These are phyloP conservation scores for Rhodotorula kratochvilovae DNA, from an alignment of 768 basidiomycete genomes.

Conservation along the genomic window DNA sequence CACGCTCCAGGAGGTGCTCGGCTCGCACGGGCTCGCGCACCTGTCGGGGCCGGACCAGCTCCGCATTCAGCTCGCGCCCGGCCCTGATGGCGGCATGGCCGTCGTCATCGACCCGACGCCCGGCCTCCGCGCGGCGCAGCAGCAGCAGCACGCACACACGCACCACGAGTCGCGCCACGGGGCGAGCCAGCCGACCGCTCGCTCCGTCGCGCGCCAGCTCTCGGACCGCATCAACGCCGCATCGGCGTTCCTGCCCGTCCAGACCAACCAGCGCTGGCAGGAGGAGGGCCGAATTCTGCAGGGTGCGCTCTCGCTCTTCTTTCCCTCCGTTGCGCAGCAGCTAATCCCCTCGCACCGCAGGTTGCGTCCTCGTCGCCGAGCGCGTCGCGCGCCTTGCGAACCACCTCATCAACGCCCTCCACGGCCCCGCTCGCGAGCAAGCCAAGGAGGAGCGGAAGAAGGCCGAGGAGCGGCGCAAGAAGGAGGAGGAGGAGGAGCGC, in stretches of 20 bases:
- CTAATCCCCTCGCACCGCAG: constrained; percentile 1
- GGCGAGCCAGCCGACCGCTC: neutral
- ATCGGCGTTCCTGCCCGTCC: constrained; percentile 44
- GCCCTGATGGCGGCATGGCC: constrained; percentile 35
- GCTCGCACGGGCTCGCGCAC: constrained; percentile 29
- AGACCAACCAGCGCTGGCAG: constrained; percentile 49
- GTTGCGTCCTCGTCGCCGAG: constrained; percentile 34
- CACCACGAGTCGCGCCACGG: neutral
- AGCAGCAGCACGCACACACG: neutral
- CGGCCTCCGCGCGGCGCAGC: constrained; percentile 12
- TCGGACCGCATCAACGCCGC: constrained; percentile 37
- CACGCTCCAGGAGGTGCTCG: constrained; percentile 73
- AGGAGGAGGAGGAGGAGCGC: constrained; percentile 17
- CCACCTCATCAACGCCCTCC: constrained; percentile 48
- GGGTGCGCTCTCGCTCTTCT: constrained; percentile 15
- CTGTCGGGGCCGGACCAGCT: constrained; percentile 30
- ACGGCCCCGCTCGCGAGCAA: constrained; percentile 46
- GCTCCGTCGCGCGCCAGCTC: constrained; percentile 29
- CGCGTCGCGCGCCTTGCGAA: constrained; percentile 40
- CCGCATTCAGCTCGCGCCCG: constrained; percentile 32
- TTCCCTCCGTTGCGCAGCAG: no score
- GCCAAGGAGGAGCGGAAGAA: constrained; percentile 52
- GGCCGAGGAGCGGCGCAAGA: constrained; percentile 49
- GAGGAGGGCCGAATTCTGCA: constrained; percentile 47
- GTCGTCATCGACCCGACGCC: constrained; percentile 35